Conservation (phyloP, 768 basidiomycete species). For the Boletus huronensis region DNA sequence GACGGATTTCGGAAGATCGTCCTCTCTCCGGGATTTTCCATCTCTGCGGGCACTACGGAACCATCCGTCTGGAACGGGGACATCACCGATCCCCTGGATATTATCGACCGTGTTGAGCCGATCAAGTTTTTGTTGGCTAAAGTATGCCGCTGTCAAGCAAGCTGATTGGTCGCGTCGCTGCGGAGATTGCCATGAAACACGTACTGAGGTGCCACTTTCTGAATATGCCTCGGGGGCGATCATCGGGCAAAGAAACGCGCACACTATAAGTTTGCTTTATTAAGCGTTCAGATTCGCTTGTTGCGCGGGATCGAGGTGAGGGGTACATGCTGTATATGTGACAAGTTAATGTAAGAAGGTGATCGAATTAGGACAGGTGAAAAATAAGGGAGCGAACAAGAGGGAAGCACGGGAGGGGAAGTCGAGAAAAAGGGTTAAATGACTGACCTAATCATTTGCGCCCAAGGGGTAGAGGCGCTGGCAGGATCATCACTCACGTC, state of each 20-base stretch:
- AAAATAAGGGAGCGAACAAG: conserved; percentile 10
- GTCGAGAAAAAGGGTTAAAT: conserved; percentile 5
- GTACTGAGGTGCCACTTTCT: conserved; percentile 54
- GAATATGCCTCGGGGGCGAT: conserved; percentile 38
- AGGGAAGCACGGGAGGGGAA: conserved; percentile 14
- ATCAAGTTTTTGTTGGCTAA: conserved; percentile 73
- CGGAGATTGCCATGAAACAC: conserved; percentile 36
- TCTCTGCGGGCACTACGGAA: conserved; percentile 75
- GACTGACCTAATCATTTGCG: conserved; percentile 65
- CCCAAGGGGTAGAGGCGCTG: conserved; percentile 65
- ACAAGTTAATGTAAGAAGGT: conserved; percentile 15
- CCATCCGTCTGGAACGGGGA: conserved; percentile 69
- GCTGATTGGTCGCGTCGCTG: conserved; percentile 9
- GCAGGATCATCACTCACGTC: conserved; percentile 39
- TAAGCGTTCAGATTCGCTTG: conserved; percentile 40
- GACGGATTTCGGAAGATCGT: conserved; percentile 47
- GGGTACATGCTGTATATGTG: conserved; percentile 33
- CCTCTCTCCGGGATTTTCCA: conserved; percentile 44
- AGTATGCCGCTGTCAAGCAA: conserved; percentile 65
- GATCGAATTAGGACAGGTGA: conserved; percentile 34
- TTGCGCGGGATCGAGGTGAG: conserved; percentile 38
- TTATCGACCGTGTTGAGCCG: conserved; percentile 68
- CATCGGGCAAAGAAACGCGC: conserved; percentile 43
- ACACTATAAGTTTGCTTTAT: conserved; percentile 58
- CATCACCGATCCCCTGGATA: conserved; percentile 62